phyloP scores from a whole-genome alignment of 2,329 filamentous ascomycete species.

The Raffaelea deltoideospora region DNA sequence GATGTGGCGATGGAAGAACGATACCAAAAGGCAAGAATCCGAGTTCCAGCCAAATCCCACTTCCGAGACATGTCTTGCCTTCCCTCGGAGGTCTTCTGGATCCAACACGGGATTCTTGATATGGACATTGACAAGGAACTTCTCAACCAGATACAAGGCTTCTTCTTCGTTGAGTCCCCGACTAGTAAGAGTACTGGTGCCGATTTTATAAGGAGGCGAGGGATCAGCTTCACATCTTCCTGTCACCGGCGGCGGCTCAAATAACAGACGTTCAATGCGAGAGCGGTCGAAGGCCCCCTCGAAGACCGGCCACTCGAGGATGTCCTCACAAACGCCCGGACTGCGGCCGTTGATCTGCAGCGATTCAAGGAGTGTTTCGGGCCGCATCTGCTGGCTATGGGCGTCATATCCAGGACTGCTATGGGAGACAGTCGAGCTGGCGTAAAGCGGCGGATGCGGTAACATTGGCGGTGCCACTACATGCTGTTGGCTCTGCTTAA shows the following conservation, averaged over 20 bases:
- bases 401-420: no score
- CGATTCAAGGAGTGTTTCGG: background rate
- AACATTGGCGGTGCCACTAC: no score
- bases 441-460: background rate
- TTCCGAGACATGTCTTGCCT: constrained; percentile 11
- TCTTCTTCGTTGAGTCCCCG: constrained; percentile 11
- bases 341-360: background rate
- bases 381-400: no score
- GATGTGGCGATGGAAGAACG: background rate
- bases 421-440: no score
- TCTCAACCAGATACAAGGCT: constrained; percentile 15
- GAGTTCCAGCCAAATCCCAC: constrained; percentile 17
- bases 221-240: no score
- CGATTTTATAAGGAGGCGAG: no score
- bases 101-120: constrained; percentile 22
- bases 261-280: no score
- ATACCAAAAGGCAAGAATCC: constrained; percentile 15
- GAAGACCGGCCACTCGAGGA: constrained; percentile 4
- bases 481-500: no score
- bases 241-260: no score
- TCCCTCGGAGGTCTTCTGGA: constrained; percentile 11
- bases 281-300: no score
- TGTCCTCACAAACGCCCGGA: background rate
- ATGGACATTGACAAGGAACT: constrained; percentile 18
- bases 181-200: no score